Evolutionary conservation across 2,329 filamentous ascomycete species (phyloP).

Genomic region (Chrysoporthe austroafricana): DNA sequence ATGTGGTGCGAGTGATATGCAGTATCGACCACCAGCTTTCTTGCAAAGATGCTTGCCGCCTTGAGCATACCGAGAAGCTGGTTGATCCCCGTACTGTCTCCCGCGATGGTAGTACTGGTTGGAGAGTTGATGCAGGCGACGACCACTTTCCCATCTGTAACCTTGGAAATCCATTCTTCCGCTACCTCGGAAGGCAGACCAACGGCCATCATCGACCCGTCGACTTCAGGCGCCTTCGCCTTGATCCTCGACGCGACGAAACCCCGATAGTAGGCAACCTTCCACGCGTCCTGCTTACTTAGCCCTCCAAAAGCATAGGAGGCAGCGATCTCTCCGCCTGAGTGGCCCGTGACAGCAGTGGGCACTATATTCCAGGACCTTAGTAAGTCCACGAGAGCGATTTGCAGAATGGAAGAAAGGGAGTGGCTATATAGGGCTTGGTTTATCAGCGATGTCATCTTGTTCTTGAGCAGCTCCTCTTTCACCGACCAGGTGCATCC

Average conservation of each 20-base stretch:
- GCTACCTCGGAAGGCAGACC: conserved; percentile 4
- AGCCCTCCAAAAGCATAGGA: conserved; percentile 21
- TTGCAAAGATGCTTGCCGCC: conserved; percentile 35
- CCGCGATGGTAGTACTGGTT: conserved; percentile 40
- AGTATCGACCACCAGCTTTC: conserved; percentile 26
- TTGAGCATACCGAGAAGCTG: conserved; percentile 29
- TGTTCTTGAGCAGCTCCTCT: conserved; percentile 31
- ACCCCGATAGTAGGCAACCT: conserved; percentile 19
- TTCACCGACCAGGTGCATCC: conserved; percentile 13
- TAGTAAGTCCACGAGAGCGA: conserved; percentile 37
- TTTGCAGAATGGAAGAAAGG: conserved; percentile 38
- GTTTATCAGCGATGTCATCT: conserved; percentile 29
- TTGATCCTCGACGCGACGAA: conserved; percentile 3
- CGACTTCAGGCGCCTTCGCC: conserved; percentile 1
- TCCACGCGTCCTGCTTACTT: conserved; percentile 14
- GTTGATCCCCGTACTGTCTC: conserved; percentile 35
- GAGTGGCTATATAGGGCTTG: conserved; percentile 39
- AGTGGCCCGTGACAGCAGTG: conserved; percentile 38
- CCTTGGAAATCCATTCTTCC: conserved; percentile 7
- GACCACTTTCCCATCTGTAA: conserved; percentile 6
- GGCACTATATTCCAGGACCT: conserved; percentile 12
- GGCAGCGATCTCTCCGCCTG: conserved; percentile 26
- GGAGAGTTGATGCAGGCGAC: conserved; percentile 31
- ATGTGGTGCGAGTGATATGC: conserved; percentile 30
- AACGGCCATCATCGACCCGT: conserved; percentile 18